Conservation (phyloP, 2,329 filamentous ascomycete species). For the Cadophora luteo-olivacea region DNA sequence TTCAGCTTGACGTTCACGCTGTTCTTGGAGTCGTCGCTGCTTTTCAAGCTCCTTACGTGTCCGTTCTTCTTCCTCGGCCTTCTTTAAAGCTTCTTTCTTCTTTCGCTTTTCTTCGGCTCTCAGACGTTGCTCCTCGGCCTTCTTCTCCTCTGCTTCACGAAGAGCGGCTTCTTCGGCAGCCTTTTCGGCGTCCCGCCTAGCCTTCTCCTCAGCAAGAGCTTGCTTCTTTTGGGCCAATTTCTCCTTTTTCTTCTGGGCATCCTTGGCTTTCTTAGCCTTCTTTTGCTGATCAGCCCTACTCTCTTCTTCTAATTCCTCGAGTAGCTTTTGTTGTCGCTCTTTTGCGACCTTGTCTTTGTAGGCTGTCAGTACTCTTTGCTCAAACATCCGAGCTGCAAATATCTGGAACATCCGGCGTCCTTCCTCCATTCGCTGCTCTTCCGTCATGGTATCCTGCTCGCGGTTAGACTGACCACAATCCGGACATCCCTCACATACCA, state of each 20-base stretch:
- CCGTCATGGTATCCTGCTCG: slow-evolving; percentile 88
- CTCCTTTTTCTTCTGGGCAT: slow-evolving; percentile 94
- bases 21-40: slow-evolving; percentile 78
- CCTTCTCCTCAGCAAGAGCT: slow-evolving; percentile 88
- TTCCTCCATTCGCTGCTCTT: slow-evolving; percentile 99
- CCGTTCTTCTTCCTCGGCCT: slow-evolving; percentile 88
- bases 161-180: slow-evolving; percentile 83
- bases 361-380: slow-evolving; percentile 94
- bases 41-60: slow-evolving; percentile 85
- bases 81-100: slow-evolving; percentile 90
- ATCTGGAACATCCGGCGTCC: slow-evolving; percentile 99
- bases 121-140: slow-evolving; percentile 77
- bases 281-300: slow-evolving; percentile 75
- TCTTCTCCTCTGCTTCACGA: slow-evolving; percentile 78
- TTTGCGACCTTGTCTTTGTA: slow-evolving; percentile 96
- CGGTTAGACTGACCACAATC: slow-evolving; percentile 45
- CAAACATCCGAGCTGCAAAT: slow-evolving; percentile 98
- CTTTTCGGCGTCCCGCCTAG: slow-evolving; percentile 85
- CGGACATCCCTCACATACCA: slow-evolving; percentile 49
- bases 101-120: slow-evolving; percentile 90
- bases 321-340: slow-evolving; percentile 87
- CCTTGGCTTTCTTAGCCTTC: slow-evolving; percentile 91
- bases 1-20: slow-evolving; percentile 85
- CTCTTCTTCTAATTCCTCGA: slow-evolving; percentile 92
- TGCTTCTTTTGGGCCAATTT: slow-evolving; percentile 90